Percentiles rank a stretch among this genome's conserved stretches.
Evolutionary conservation across 192 early-diverging fungal species (phyloP).

Genomic region (Chytriomyces confervae): DNA sequence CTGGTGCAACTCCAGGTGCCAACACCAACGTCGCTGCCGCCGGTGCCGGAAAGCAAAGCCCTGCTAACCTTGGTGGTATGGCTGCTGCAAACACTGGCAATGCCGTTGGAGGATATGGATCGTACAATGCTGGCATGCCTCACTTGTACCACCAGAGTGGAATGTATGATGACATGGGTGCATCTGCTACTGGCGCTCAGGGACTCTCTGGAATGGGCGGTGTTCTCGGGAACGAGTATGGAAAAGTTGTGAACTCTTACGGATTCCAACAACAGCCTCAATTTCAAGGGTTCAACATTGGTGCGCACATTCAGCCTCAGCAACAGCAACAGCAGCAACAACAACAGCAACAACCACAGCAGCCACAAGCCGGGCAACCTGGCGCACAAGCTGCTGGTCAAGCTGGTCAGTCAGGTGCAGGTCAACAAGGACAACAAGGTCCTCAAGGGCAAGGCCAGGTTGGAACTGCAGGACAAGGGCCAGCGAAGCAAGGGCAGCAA

Average conservation of each 20-base stretch:
- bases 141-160: conserved; percentile 43
- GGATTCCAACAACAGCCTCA: conserved; percentile 33
- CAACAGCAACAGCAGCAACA: conserved; percentile 15
- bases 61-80: conserved; percentile 21
- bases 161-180: conserved; percentile 39
- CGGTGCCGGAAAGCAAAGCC: conserved; percentile 29
- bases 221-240: conserved; percentile 26
- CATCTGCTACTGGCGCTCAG: conserved; percentile 9
- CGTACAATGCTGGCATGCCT: conserved; percentile 34
- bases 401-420: conserved; percentile 17
- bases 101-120: conserved; percentile 25
- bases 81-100: background rate
- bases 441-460: conserved; percentile 19
- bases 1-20: background rate
- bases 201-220: conserved; percentile 24
- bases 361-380: background rate
- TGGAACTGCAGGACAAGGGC: conserved; percentile 22
- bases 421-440: conserved; percentile 8
- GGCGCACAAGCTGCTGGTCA: conserved; percentile 14
- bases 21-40: background rate
- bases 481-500: conserved; percentile 20
- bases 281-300: conserved; percentile 33
- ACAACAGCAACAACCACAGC: background rate
- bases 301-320: conserved; percentile 13
- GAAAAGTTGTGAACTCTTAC: conserved; percentile 16